phyloP scores from a whole-genome alignment of 352 stramenopile genomes.

The Phytophthora podocarpi region DNA sequence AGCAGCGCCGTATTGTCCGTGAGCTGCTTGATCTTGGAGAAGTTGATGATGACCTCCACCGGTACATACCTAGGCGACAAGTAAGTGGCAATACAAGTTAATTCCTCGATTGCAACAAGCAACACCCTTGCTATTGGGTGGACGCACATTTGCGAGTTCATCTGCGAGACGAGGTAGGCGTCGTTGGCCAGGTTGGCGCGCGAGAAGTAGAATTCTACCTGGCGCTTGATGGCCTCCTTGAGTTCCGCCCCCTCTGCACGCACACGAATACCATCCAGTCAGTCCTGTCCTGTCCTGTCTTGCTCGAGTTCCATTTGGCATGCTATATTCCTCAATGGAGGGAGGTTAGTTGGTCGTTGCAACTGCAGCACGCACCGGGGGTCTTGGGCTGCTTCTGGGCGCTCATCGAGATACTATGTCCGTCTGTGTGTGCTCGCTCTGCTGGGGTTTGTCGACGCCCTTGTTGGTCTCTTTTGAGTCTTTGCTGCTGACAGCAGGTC shows the following conservation, averaged over 20 bases:
- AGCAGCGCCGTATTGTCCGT: slow-evolving; percentile 68
- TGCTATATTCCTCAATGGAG: not conserved
- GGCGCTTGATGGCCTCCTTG: slow-evolving; percentile 80
- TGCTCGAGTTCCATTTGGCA: not conserved
- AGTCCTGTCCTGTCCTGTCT: not conserved
- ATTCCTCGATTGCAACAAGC: too few species aligned
- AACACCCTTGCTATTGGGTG: too few species aligned
- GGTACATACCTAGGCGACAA: slow-evolving; percentile 82
- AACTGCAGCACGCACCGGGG: slow-evolving; percentile 27
- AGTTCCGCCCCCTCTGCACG: slow-evolving; percentile 63
- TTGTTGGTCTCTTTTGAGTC: slow-evolving; percentile 26
- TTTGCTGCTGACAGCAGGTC: slow-evolving; percentile 10
- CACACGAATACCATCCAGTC: slow-evolving; percentile 8
- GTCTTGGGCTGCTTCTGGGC: slow-evolving; percentile 23
- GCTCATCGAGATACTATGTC: slow-evolving; percentile 33
- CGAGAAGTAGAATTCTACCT: slow-evolving; percentile 94
- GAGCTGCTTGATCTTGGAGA: slow-evolving; percentile 88
- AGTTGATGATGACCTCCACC: slow-evolving; percentile 80
- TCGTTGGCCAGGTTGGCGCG: slow-evolving; percentile 86
- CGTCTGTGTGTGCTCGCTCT: slow-evolving; percentile 12
- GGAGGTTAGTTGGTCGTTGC: too few species aligned
- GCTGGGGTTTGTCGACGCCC: slow-evolving; percentile 7
- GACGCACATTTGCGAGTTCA: slow-evolving; percentile 90
- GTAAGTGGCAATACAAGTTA: not conserved
- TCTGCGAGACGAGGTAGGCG: slow-evolving; percentile 88